Evolutionary conservation across 2,329 filamentous ascomycete species (phyloP), one percentile per base, ranked within the genome.

Genomic region (Parastagonospora nodorum): DNA sequence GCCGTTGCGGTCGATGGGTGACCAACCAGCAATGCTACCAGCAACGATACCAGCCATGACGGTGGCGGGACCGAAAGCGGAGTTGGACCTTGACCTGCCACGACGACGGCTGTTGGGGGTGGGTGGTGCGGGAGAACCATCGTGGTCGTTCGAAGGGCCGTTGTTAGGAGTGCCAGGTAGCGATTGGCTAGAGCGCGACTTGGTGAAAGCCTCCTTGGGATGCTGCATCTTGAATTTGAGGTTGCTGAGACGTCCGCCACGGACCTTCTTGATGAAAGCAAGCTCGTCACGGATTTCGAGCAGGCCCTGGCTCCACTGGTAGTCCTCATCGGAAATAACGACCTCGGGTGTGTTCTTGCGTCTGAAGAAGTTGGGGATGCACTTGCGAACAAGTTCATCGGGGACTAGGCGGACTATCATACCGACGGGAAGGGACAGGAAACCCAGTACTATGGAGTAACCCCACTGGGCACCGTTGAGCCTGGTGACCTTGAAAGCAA

Each of bases 1-100:
- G 31, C 73, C 66, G 32, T 64, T 64, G 29, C 83, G 76, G 52
- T 87, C 86, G 47, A 86, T 82, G 1, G 89, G 89, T 41, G 88
- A 89, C 88, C 88, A 92, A 28, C 87, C 88, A 11, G 86, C 88
- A 30, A 92, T 84, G 64, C 87, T 88, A 37, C 88, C 89, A 8
- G 88, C 89, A 42, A 92, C 84, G 50, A 92, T 87, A 53, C 89
- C 89, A n/a, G 89, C 88, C 89, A 92, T 92, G 53, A 91, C 88
- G 7, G 87, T 86, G 1, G 88, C 86, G 2, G 88, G 87, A 9
- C 86, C 88, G 9, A 92, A 80, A 1, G 88, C 88, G 27, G 88
- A 91, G 67, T 84, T 88, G 37, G 87, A 89, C 58, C 86, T 80
- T 43, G 88, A 89, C 44, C 88, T 83, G 48, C 80, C 83, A 42